Evolutionary conservation across 208 protist species (phyloP), one percentile per base, ranked within the genome.

Genomic region (Wallacemonas sp.): DNA sequence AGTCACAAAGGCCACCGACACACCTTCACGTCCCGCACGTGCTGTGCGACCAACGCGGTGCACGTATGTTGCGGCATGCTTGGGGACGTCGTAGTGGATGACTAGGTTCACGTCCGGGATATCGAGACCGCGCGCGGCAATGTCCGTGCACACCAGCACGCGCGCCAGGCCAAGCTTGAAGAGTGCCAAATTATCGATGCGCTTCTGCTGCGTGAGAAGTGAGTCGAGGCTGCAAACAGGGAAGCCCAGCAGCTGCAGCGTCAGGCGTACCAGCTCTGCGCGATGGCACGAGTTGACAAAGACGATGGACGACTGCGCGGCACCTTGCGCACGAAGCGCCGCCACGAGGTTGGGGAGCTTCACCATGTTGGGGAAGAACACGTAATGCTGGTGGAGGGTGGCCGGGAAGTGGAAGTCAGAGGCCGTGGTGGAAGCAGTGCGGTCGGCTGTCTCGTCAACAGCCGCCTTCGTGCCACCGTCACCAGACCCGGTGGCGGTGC

Each of bases 11-110:
- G 85, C 83, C 8, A 94, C 83, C 2, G 79, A 87, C 8, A 79
- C 52, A 22, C 89, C 89, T 24, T 73, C 76, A 22, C 81, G 72
- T 15, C 89, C 89, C 0, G 89, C 98, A 52, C 98, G 85, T 13
- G 97, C 97, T 19, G 98, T 99, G 59, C 98, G 80, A 19, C 98
- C 98, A 1, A 99, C 98, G 29, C 98, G 85, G 66, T 99, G 98
- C 22, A 99, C 92, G 63, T 99, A 99, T 32, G 97, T 97, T 37
- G 98, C 95, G 6, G 93, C 85, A 50, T 98, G 79, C 38, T 89
- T 91, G 1, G 98, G 98, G 19, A 99, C 76, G 68, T 99, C 98
- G 74, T 97, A 99, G 82, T 99, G 98, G 26, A 99, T 76, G 29
- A 99, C 98, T 0, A 98, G 27, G 50, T 97, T 91, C 0, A 99